Base-by-base conservation (phyloP, 2,329 filamentous ascomycete species). In the Thermoascus crustaceus region DNA sequence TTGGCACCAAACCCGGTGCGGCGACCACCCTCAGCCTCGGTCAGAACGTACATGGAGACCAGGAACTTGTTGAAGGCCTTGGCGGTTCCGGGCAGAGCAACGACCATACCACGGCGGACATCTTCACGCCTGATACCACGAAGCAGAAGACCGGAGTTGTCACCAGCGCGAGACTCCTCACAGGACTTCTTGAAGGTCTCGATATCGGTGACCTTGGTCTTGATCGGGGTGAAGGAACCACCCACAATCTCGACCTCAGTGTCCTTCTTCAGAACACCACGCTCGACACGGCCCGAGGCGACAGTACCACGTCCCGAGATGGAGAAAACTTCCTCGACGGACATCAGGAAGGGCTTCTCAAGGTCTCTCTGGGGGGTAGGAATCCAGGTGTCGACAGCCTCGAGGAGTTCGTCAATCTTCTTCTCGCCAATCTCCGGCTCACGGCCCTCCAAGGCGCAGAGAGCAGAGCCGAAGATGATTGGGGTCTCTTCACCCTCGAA, bases 141-240 rank as follows among this genome's bases (percentile, higher is more conserved):
- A 65, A 98, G 82, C 36, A 98, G 78, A 23, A 98, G 83, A 59
- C 91, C 91, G 17, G 91, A 95, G 80, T 96, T 98, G 69, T 98
- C 91, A 65, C 91, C 91, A 43, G 91, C 91, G 54, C 85, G 79
- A 40, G 89, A 94, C 69, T 94, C 86, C 40, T 95, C 88, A 67
- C 91, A 96, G 32, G 87, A 93, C 78, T 98, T 98, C 78, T 96
- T 95, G 77, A 98, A 98, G 48, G 89, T 98, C 75, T 98, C 91
- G 52, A 98, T 96, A 60, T 98, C 93, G 57, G 91, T 98, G 48
- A 98, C 89, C 76, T 95, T 96, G 66, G 91, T 96, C 80, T 93
- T 95, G 74, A 96, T 85, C 49, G 85, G 69, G 30, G 79, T 75
- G 38, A 69, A 66, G 50, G 81, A 79, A 73, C 91, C 94, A 61